These are phyloP conservation scores for Paecilomyces niveus DNA, from an alignment of 2,329 filamentous ascomycete species.

Conservation along the genomic window DNA sequence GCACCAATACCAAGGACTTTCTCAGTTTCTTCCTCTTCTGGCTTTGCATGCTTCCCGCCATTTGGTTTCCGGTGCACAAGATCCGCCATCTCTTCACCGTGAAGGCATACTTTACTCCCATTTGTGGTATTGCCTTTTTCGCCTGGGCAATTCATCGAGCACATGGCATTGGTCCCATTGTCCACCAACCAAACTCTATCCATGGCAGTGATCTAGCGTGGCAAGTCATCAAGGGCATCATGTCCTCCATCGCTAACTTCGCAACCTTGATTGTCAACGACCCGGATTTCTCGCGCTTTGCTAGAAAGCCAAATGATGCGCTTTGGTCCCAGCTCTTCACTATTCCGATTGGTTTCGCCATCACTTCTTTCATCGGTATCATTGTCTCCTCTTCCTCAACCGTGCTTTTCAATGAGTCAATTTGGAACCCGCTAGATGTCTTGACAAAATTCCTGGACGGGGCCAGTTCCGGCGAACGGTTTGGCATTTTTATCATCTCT, in stretches of 20 bases:
- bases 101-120: constrained; percentile 77
- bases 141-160: constrained; percentile 80
- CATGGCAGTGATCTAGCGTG: constrained; percentile 67
- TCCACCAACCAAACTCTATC: constrained; percentile 58
- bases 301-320: constrained; percentile 65
- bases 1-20: constrained; percentile 68
- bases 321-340: constrained; percentile 73
- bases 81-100: constrained; percentile 86
- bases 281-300: constrained; percentile 81
- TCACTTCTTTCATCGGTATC: constrained; percentile 81
- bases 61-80: constrained; percentile 85
- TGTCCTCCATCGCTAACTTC: constrained; percentile 87
- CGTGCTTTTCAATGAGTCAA: constrained; percentile 58
- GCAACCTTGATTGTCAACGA: constrained; percentile 75
- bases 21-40: constrained; percentile 84
- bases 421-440: constrained; percentile 67
- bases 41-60: constrained; percentile 69
- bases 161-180: constrained; percentile 74
- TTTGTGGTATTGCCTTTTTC: constrained; percentile 77
- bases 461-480: constrained; percentile 60
- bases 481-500: constrained; percentile 69
- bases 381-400: constrained; percentile 63
- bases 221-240: constrained; percentile 77
- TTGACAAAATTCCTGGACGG: constrained; percentile 62
- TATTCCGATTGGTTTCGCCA: constrained; percentile 63